phyloP scores from a whole-genome alignment of 148 eudicot genomes.

The Diospyros kaki region DNA sequence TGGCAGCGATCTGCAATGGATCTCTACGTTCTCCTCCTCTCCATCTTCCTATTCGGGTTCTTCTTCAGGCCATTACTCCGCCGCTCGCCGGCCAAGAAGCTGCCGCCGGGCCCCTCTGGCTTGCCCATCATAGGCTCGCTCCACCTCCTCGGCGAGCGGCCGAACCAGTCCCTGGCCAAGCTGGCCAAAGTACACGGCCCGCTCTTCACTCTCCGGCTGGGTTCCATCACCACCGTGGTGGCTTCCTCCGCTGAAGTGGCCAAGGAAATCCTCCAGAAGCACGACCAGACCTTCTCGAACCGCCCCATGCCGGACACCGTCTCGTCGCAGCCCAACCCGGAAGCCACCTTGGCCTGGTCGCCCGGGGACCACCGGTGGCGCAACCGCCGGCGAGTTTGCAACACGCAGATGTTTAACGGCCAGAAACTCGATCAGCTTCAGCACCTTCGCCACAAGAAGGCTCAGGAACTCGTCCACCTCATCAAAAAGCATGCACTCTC shows the following conservation, averaged over 20 bases:
- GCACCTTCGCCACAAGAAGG: slow-evolving; percentile 8
- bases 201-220: slow-evolving; percentile 8
- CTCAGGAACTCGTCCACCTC: background rate
- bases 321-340: slow-evolving; percentile 3
- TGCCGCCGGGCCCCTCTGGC: slow-evolving; percentile 12
- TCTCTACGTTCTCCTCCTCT: background rate
- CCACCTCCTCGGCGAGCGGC: slow-evolving; percentile 10
- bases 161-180: slow-evolving; percentile 7
- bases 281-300: slow-evolving; percentile 12
- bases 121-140: slow-evolving; percentile 10
- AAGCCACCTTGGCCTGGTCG: slow-evolving; percentile 8
- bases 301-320: background rate
- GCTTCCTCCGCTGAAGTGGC: slow-evolving; percentile 12
- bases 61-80: background rate
- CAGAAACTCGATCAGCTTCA: background rate
- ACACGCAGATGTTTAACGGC: slow-evolving; percentile 5
- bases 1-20: background rate
- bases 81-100: background rate
- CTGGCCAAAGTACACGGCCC: slow-evolving; percentile 11
- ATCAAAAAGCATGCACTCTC: background rate
- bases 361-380: slow-evolving; percentile 7
- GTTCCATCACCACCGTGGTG: slow-evolving; percentile 7
- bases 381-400: slow-evolving; percentile 7
- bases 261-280: slow-evolving; percentile 10
- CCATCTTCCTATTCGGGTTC: slow-evolving; percentile 2